phyloP scores from a whole-genome alignment of 805 yeast species.

The Phaffomyces opuntiae region DNA sequence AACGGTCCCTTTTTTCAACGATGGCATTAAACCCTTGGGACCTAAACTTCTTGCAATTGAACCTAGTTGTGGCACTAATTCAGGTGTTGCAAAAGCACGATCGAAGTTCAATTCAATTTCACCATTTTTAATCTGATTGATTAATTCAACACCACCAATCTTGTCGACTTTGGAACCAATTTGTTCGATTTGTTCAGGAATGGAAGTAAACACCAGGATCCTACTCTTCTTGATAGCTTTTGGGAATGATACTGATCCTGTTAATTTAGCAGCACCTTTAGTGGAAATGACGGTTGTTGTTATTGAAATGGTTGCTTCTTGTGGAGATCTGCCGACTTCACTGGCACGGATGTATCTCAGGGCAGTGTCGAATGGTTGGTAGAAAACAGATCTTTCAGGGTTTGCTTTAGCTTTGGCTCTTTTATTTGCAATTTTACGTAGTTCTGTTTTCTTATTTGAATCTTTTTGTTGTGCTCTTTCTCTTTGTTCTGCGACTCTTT shows the following conservation, averaged over 20 bases:
- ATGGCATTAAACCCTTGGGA: conserved; percentile 86
- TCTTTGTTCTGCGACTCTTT: conserved; percentile 23
- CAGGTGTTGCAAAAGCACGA: conserved; percentile 81
- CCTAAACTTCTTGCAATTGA: conserved; percentile 78
- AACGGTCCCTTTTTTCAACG: conserved; percentile 80
- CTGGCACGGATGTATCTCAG: conserved; percentile 77
- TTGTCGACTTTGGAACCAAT: conserved; percentile 48
- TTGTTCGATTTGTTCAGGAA: conserved; percentile 42
- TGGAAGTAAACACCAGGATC: conserved; percentile 62
- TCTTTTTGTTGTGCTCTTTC: conserved; percentile 22
- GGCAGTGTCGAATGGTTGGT: conserved; percentile 67
- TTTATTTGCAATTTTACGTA: conserved; percentile 29
- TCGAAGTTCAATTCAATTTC: conserved; percentile 51
- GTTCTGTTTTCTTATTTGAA: conserved; percentile 26
- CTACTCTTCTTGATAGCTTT: conserved; percentile 59
- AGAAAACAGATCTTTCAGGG: conserved; percentile 49
- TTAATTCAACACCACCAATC: conserved; percentile 68
- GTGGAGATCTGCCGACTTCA: conserved; percentile 77
- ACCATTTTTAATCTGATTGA: conserved; percentile 51
- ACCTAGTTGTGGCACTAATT: conserved; percentile 54
- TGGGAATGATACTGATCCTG: conserved; percentile 69
- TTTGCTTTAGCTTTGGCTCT: conserved; percentile 33
- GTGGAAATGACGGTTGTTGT: conserved; percentile 62
- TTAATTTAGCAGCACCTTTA: conserved; percentile 68
- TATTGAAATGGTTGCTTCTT: conserved; percentile 64